Evolutionary conservation across 805 yeast species (phyloP).

Genomic region (Wickerhamomyces rabaulensis): DNA sequence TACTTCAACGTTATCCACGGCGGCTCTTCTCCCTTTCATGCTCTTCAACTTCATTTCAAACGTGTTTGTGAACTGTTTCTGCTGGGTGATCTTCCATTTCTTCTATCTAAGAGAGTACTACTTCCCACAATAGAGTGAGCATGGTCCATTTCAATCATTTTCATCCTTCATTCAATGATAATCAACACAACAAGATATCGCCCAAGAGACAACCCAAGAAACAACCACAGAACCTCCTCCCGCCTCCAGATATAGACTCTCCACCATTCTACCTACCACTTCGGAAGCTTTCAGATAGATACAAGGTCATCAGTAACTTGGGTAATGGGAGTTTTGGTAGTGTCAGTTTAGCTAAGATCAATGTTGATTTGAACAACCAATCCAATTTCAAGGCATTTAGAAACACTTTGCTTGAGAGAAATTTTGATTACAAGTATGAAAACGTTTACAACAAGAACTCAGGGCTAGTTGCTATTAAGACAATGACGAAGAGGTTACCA

Average conservation of each 20-base stretch:
- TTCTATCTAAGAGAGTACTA: slow-evolving; percentile 8
- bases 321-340: slow-evolving; percentile 78
- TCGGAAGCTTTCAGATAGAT: slow-evolving; percentile 36
- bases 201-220: background rate
- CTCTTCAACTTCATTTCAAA: slow-evolving; percentile 3
- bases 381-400: slow-evolving; percentile 13
- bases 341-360: slow-evolving; percentile 57
- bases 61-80: slow-evolving; percentile 6
- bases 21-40: background rate
- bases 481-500: slow-evolving; percentile 55
- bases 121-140: background rate
- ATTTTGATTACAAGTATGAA: slow-evolving; percentile 20
- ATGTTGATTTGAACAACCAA: slow-evolving; percentile 16
- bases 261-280: slow-evolving; percentile 42
- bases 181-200: background rate
- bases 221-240: background rate
- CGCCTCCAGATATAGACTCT: slow-evolving; percentile 32
- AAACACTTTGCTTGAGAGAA: slow-evolving; percentile 45
- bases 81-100: slow-evolving; percentile 9
- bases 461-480: slow-evolving; percentile 71
- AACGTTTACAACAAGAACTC: slow-evolving; percentile 29
- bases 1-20: background rate
- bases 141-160: background rate
- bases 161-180: background rate
- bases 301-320: slow-evolving; percentile 45